Evolutionary conservation across 1,284 basidiomycete genomes (phyloP), one percentile per base, ranked within the genome.

Genomic region (Rhodotorula sp.): DNA sequence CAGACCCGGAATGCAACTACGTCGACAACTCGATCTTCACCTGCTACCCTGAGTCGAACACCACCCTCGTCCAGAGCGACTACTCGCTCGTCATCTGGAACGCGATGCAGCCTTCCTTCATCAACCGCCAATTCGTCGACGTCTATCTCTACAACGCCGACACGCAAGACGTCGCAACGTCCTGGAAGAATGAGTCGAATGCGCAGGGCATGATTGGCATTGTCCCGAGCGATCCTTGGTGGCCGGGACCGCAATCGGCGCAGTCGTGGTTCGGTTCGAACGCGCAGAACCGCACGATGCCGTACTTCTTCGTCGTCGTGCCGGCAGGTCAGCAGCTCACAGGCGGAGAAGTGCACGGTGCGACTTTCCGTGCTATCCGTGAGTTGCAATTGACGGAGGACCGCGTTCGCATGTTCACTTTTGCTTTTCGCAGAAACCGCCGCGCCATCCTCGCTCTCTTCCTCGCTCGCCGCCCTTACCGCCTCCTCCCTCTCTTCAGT

Each of bases 311-410:
- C 84, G 82, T 89, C 60, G 83, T 91, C 73, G 87, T 86, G 20
- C 83, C 84, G 54, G 83, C 82, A 62, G 83, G 86, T 58, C 76
- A 79, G 48, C 79, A 82, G 2, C 81, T 88, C 51, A 83, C 86
- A 70, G 85, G 85, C 50, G 84, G 85, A 28, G 83, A 85, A 72
- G 79, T 83, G 18, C 84, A 87, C 4, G 88, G 89, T 75, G 78
- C 88, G 6, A 89, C 86, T 1, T 92, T 92, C 79, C 83, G 81
- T 44, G 90, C 88, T 66, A 82, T 91, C 68, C 90, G 90, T 90
- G 78, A 82, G 88, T 89, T 48, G 11, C 13, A 47, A 51, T 22
- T 28, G n/a, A 44, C 3, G 3, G 16, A 18, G 13, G 10, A 11
- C 4, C 26, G 15, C 11, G 20, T 9, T 28, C 48, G 2, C 31